Percentiles rank a stretch among this genome's conserved stretches.
Evolutionary conservation across 2,329 filamentous ascomycete genomes (phyloP).

Genomic region (Aspergillus ustus): DNA sequence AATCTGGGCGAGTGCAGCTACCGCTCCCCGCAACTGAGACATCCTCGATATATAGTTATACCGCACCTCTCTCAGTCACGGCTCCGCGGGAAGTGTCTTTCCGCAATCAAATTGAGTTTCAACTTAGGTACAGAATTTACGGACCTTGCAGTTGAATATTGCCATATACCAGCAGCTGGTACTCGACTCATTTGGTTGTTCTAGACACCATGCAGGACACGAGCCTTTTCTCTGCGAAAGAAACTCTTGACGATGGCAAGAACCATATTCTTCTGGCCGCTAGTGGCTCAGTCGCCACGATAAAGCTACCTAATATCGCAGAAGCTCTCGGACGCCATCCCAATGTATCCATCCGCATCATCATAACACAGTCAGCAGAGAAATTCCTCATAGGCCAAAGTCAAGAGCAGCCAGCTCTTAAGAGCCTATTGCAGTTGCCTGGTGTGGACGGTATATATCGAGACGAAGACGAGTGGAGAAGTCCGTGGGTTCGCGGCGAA

Average conservation of each 20-base stretch:
- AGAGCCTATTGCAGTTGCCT: slow-evolving; percentile 61
- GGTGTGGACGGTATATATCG: slow-evolving; percentile 81
- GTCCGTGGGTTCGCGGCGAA: slow-evolving; percentile 77
- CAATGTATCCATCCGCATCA: slow-evolving; percentile 76
- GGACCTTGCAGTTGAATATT: background rate
- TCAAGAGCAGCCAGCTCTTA: slow-evolving; percentile 73
- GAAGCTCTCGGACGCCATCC: slow-evolving; percentile 47
- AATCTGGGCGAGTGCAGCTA: background rate
- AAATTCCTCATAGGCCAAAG: slow-evolving; percentile 79
- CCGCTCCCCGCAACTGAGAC: background rate
- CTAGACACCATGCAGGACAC: slow-evolving; percentile 4
- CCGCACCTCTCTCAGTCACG: background rate
- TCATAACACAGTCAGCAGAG: slow-evolving; percentile 75
- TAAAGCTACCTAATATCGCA: slow-evolving; percentile 76
- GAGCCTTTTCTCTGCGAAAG: slow-evolving; percentile 23
- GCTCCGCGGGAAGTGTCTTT: background rate
- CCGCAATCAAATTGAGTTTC: background rate
- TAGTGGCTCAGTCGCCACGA: slow-evolving; percentile 81
- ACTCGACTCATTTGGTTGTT: background rate
- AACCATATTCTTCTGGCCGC: slow-evolving; percentile 60
- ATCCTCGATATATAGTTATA: background rate
- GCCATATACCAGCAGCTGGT: background rate
- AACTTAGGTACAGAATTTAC: background rate
- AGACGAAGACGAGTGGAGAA: slow-evolving; percentile 83
- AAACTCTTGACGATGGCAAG: slow-evolving; percentile 30